Evolutionary conservation across 805 yeast species (phyloP).

Genomic region (Cyberlindnera euphorbiae): DNA sequence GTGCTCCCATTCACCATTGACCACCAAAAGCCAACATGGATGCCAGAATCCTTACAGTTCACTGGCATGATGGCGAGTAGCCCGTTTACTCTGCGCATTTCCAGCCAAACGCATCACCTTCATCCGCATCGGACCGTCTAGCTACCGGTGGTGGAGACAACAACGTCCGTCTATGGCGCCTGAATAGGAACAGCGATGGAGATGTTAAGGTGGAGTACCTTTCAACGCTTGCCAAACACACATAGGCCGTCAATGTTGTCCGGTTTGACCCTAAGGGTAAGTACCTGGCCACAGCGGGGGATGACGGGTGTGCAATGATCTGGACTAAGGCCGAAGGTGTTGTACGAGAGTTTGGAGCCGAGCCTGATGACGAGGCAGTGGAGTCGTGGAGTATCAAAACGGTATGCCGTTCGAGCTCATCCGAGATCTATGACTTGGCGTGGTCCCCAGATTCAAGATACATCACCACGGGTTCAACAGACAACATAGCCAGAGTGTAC

Average conservation of each 20-base stretch:
- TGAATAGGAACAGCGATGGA: conserved; percentile 27
- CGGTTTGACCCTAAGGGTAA: conserved; percentile 72
- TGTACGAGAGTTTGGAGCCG: conserved; percentile 54
- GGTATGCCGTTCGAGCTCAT: conserved; percentile 52
- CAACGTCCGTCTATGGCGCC: conserved; percentile 50
- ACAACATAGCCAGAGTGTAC: conserved; percentile 71
- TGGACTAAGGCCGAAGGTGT: conserved; percentile 63
- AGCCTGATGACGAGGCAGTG: conserved; percentile 43
- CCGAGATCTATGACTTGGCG: conserved; percentile 84
- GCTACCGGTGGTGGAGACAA: conserved; percentile 96
- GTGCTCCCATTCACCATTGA: no score
- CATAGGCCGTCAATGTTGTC: conserved; percentile 91
- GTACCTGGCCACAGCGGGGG: conserved; percentile 85
- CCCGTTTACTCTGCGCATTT: conserved; percentile 68
- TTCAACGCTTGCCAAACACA: conserved; percentile 79
- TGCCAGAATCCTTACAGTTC: conserved; percentile 50
- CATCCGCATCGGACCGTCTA: conserved; percentile 42
- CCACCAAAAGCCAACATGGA: conserved; percentile 27
- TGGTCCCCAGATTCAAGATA: conserved; percentile 87
- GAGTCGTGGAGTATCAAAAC: conserved; percentile 74
- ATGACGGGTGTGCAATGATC: conserved; percentile 82
- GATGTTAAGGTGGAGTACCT: conserved; percentile 58
- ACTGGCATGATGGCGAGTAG: conserved; percentile 72
- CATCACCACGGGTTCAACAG: conserved; percentile 89
- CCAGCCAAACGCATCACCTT: conserved; percentile 37